Percentiles rank a stretch among this genome's conserved stretches.
These are phyloP conservation scores for Lodderomyces margitis DNA, from an alignment of 1,139 yeast genomes.

Conservation along the genomic window DNA sequence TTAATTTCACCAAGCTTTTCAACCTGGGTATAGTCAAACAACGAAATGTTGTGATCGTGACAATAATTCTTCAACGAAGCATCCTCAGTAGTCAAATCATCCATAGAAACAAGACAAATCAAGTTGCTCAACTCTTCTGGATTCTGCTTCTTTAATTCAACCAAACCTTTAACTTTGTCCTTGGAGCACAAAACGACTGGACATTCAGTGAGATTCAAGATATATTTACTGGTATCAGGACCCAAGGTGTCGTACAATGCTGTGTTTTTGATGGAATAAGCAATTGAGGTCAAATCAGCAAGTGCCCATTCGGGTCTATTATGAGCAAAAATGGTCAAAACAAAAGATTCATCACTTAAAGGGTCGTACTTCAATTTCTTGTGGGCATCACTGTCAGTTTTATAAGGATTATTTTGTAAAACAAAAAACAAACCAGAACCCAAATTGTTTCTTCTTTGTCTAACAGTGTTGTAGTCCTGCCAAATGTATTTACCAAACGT, in stretches of 20 bases:
- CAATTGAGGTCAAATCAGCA: constrained; percentile 36
- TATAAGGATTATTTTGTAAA: constrained; percentile 44
- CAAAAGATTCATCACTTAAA: constrained; percentile 27
- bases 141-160: constrained; percentile 26
- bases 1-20: constrained; percentile 52
- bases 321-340: constrained; percentile 34
- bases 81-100: constrained; percentile 30
- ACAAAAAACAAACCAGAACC: constrained; percentile 66
- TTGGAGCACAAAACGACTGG: constrained; percentile 37
- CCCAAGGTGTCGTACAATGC: constrained; percentile 45
- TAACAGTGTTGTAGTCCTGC: constrained; percentile 43
- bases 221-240: constrained; percentile 33
- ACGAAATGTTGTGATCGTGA: constrained; percentile 23
- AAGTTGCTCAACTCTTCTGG: constrained; percentile 27
- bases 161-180: constrained; percentile 29
- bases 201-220: constrained; percentile 32
- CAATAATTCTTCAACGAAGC: constrained; percentile 22
- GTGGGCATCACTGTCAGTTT: constrained; percentile 28
- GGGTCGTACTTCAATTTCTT: constrained; percentile 22
- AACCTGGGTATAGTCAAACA: constrained; percentile 44
- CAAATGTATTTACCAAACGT: constrained; percentile 47
- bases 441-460: constrained; percentile 43
- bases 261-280: constrained; percentile 36
- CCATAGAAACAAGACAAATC: constrained; percentile 40
- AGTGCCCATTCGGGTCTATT: constrained; percentile 41